Percentiles rank a stretch among this genome's conserved stretches.
Conservation (phyloP, 1,284 basidiomycete species). For the Phylloboletellus chloephorus region DNA sequence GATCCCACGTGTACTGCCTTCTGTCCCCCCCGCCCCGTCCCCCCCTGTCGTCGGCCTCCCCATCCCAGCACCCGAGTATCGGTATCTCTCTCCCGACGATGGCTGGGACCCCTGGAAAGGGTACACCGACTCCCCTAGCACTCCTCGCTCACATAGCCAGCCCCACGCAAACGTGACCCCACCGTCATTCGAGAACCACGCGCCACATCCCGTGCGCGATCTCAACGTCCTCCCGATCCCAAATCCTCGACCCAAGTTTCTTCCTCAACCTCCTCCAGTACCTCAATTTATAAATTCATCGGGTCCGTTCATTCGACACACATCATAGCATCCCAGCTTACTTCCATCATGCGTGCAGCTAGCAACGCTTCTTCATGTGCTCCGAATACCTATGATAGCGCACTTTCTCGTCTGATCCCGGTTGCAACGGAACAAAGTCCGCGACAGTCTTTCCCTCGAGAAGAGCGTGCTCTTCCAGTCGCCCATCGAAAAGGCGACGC, state of each 20-base stretch:
- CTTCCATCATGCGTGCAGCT: conserved; percentile 6
- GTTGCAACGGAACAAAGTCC: conserved; percentile 21
- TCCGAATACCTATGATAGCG: not conserved
- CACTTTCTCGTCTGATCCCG: conserved; percentile 4
- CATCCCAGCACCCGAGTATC: not conserved
- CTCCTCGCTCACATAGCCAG: conserved; percentile 7
- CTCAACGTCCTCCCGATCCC: not conserved
- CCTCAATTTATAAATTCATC: not conserved
- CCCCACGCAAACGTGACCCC: not conserved
- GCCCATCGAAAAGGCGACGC: conserved; percentile 12
- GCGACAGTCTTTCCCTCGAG: conserved; percentile 7
- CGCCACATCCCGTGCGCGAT: not conserved
- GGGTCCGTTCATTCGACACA: conserved; percentile 16
- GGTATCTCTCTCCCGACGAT: conserved; percentile 5
- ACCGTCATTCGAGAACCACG: not conserved
- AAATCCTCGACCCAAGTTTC: no score
- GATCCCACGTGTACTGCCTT: not conserved
- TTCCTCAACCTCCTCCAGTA: not conserved
- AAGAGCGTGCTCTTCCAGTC: not conserved
- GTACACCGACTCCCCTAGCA: not conserved
- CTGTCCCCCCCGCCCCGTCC: conserved; percentile 18
- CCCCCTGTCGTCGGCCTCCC: conserved; percentile 10
- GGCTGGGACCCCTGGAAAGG: conserved; percentile 26
- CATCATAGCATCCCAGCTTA: conserved; percentile 4
- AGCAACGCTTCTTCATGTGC: conserved; percentile 4